Evolutionary conservation across 352 stramenopile genomes (phyloP), one percentile per base, ranked within the genome.

Genomic region (Salisapilia sapeloensis): DNA sequence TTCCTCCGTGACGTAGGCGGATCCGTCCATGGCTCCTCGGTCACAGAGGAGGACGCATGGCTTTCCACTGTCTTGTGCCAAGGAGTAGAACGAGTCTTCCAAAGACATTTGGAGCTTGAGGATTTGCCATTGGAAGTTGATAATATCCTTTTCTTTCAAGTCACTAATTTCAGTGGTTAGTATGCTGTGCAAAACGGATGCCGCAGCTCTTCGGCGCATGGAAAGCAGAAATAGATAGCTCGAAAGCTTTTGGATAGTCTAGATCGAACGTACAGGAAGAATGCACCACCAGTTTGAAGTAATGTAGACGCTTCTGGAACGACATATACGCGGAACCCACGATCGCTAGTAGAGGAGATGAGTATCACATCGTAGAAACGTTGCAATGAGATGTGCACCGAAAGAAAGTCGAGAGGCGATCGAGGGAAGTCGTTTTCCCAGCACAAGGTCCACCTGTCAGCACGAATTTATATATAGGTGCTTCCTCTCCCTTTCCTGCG

Each of bases 241-340:
- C n/a, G n/a, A n/a, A n/a, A n/a, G n/a, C n/a, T n/a, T n/a, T n/a
- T 4, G 12, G 6, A 16, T 9, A 11, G 13, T n/a, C n/a, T n/a
- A n/a, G n/a, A n/a, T 29, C 15, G 23, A 14, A 67, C 62, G 23
- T 48, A 81, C 63, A 89, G 47, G 43, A 92, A 86, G 49, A 79
- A 77, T 2, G 76, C 71, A 22, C 94, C 94, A 51, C 96, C 96
- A 9, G 62, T 94, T 38, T 92, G 82, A 35, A 98, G 60, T 38
- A 97, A 45, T 17, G 89, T 97, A 43, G 93, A 96, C 5, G 85
- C 90, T 54, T 98, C 94, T 4, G 92, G 91, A 31, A 95, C 86
- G 23, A 85, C 69, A 41, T 96, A 95, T n/a, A 96, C 84, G 48
- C 92, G 79, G 56, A 96, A 97, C 19, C 86, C 84, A 29, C 84